Evolutionary conservation across 2,329 filamentous ascomycete species (phyloP), one percentile per base, ranked within the genome.

Genomic region (Epichloe scottii): DNA sequence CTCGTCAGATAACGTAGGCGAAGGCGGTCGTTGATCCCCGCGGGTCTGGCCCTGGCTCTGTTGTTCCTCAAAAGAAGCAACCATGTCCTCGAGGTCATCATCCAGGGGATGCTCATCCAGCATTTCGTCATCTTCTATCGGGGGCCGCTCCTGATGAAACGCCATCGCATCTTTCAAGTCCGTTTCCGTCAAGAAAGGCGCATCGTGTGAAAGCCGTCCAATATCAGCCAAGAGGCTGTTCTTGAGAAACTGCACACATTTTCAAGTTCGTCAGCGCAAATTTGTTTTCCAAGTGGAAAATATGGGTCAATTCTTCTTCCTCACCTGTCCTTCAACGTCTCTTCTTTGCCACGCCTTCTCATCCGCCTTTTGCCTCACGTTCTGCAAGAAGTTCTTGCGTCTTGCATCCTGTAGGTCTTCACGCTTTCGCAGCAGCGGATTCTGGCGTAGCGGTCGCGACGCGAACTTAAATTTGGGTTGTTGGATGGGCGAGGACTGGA

Each of bases 331-430:
- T 58, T 85, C 81, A 3, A 82, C 79, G 26, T 81, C 80, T 56
- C 82, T 70, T 48, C 75, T 70, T 58, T 77, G 72, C 74, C 81
- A 84, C 21, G 70, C 68, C 58, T 70, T 75, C 30, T 85, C 78
- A 41, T 84, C 79, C 3, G 74, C 69, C 40, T 77, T 74, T 58
- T 80, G 75, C 53, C 79, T 72, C 17, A 85, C 81, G 48, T 75
- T 85, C 61, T 81, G 79, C 53, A 91, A 68, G 59, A 91, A 91
- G 51, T 85, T 70, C 34, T 78, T 77, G 45, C 86, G 72, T 52
- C 87, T 71, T 50, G 76, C 72, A 61, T 87, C 82, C 51, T 81
- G 78, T 0, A 73, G 72, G 17, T 78, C 79, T 61, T 89, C 78
- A 48, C 79, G 74, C 54, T 69, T 76, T 56, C 77, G 76, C 17